phyloP scores from a whole-genome alignment of 495 filamentous ascomycete species.

The Podospora pseudopauciseta region DNA sequence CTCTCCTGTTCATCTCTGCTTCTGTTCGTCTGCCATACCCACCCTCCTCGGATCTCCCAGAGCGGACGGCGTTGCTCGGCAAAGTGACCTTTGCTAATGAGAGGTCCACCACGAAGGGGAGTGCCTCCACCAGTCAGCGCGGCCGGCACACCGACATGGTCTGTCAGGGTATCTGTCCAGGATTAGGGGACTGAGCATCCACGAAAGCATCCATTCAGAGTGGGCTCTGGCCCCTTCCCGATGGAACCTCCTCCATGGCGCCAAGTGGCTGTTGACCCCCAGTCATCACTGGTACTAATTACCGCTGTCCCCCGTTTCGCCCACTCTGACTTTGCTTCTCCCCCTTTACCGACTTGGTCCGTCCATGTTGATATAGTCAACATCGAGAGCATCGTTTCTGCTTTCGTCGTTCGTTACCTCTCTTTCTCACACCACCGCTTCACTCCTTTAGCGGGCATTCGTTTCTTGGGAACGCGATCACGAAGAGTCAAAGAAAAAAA shows the following conservation, averaged over 20 bases:
- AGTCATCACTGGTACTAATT: slow-evolving; percentile 25
- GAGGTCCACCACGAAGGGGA: slow-evolving; percentile 25
- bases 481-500: slow-evolving; percentile 24
- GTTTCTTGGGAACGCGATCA: slow-evolving; percentile 48
- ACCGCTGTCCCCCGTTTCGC: slow-evolving; percentile 23
- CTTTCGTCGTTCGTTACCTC: slow-evolving; percentile 46
- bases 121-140: slow-evolving; percentile 24
- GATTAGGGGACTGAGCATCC: slow-evolving; percentile 15
- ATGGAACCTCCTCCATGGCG: slow-evolving; percentile 22
- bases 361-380: slow-evolving; percentile 47
- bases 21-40: neutral
- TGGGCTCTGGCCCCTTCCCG: slow-evolving; percentile 15
- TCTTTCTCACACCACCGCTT: slow-evolving; percentile 70
- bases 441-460: slow-evolving; percentile 97
- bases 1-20: neutral
- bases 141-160: slow-evolving; percentile 22
- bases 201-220: slow-evolving; percentile 13
- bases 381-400: slow-evolving; percentile 51
- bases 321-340: slow-evolving; percentile 27
- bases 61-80: slow-evolving; percentile 15
- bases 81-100: slow-evolving; percentile 26
- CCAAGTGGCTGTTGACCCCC: slow-evolving; percentile 24
- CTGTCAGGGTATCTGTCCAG: slow-evolving; percentile 6
- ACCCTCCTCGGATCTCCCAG: slow-evolving; percentile 6
- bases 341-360: slow-evolving; percentile 38